Conservation (phyloP, 805 yeast genomes). For the Metschnikowia vanudenii region DNA sequence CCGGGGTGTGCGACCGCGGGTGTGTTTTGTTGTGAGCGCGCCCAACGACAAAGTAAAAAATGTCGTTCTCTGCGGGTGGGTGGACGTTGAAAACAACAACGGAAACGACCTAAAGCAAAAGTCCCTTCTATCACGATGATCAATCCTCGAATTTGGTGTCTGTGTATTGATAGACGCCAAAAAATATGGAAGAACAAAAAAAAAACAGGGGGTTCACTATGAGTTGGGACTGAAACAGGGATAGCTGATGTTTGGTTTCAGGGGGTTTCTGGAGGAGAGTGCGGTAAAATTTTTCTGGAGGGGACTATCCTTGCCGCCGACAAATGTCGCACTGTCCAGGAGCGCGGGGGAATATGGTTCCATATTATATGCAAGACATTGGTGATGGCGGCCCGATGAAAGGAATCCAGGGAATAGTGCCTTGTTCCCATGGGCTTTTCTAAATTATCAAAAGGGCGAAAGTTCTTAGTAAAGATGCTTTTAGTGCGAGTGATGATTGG, state of each 20-base stretch:
- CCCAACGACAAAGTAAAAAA: constrained; percentile 17
- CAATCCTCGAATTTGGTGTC: constrained; percentile 3
- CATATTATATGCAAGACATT: constrained; percentile 3
- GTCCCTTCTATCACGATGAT: constrained; percentile 3
- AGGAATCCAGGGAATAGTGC: background rate
- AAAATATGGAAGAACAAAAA: background rate
- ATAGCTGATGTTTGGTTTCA: constrained; percentile 7
- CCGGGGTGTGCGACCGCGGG: constrained; percentile 3
- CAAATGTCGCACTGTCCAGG: constrained; percentile 16
- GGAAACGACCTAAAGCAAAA: constrained; percentile 2
- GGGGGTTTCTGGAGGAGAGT: constrained; percentile 17
- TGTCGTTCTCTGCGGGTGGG: constrained; percentile 20
- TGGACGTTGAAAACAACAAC: constrained; percentile 14
- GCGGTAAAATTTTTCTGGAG: constrained; percentile 18
- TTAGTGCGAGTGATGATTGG: too few relatives aligned
- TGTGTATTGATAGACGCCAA: constrained; percentile 2
- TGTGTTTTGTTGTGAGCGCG: constrained; percentile 10
- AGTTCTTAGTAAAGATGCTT: too few relatives aligned
- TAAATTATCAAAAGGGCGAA: background rate
- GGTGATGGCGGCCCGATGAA: background rate
- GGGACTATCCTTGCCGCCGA: constrained; percentile 12
- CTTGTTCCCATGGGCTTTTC: background rate
- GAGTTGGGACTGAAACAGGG: constrained; percentile 1
- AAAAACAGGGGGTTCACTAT: constrained; percentile 1
- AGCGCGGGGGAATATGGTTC: constrained; percentile 7